These are phyloP conservation scores for Lolium rigidum DNA, from an alignment of 176 grass and related monocot genomes.

Conservation along the genomic window DNA sequence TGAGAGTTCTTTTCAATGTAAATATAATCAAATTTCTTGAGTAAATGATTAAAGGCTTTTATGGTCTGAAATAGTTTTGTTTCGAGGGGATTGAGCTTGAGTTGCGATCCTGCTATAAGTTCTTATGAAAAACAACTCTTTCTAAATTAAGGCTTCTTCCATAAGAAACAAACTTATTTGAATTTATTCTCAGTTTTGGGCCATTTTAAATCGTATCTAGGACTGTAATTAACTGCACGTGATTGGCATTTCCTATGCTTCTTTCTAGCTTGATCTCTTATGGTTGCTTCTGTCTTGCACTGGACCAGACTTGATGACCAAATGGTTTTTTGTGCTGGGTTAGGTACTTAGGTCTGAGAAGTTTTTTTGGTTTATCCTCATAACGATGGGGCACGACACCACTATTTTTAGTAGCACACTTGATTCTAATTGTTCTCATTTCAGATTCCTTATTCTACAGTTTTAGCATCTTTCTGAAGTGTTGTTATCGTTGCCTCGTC, in stretches of 20 bases:
- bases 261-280: background rate
- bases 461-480: background rate
- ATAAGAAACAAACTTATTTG: background rate
- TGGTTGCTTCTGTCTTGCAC: background rate
- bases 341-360: background rate
- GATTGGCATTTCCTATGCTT: background rate
- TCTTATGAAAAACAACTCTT: background rate
- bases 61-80: background rate
- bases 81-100: conserved; percentile 11
- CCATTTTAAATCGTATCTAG: background rate
- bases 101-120: background rate
- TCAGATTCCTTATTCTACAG: background rate
- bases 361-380: background rate
- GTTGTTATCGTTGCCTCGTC: background rate
- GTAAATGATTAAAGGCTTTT: background rate
- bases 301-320: background rate
- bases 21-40: background rate
- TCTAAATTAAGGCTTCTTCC: background rate
- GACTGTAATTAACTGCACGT: background rate
- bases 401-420: background rate
- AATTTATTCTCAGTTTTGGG: background rate
- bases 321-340: background rate
- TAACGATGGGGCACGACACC: background rate
- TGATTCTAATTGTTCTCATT: background rate
- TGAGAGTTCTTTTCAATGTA: background rate